These are phyloP conservation scores for Acacia pycnantha DNA, from an alignment of 331 rosid genomes.

Conservation along the genomic window DNA sequence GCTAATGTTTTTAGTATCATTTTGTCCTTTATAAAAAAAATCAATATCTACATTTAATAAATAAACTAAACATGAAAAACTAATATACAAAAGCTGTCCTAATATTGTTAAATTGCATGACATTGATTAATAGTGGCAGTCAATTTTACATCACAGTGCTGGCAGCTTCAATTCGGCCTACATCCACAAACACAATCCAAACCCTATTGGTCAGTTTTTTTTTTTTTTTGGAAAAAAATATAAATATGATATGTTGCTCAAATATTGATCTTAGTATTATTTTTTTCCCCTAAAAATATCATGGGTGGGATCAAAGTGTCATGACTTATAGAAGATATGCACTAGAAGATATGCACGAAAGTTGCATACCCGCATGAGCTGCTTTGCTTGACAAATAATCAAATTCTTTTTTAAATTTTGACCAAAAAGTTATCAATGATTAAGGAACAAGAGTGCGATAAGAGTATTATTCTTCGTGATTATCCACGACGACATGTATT, in stretches of 20 bases:
- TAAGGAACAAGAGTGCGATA: background rate
- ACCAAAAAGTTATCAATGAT: slow-evolving; percentile 43
- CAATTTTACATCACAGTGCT: slow-evolving; percentile 37
- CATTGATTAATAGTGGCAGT: slow-evolving; percentile 44
- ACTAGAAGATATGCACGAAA: background rate
- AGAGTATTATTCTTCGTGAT: background rate
- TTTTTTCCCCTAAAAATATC: background rate
- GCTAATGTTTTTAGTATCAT: too few species aligned
- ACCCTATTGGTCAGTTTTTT: background rate
- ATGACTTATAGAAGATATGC: background rate
- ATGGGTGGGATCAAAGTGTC: background rate
- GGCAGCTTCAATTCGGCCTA: slow-evolving; percentile 32
- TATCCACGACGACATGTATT: background rate
- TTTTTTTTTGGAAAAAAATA: too few species aligned
- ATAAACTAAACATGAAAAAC: background rate
- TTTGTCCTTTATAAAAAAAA: background rate
- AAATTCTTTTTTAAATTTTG: slow-evolving; percentile 27
- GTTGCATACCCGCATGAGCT: slow-evolving; percentile 29
- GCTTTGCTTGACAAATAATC: slow-evolving; percentile 9
- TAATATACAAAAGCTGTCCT: background rate
- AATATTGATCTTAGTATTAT: background rate
- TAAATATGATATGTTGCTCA: background rate
- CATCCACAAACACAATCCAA: background rate
- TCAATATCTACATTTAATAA: background rate
- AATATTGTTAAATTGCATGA: slow-evolving; percentile 15